phyloP scores from a whole-genome alignment of 1,284 basidiomycete species.

The Sanguinoderma infundibulare region DNA sequence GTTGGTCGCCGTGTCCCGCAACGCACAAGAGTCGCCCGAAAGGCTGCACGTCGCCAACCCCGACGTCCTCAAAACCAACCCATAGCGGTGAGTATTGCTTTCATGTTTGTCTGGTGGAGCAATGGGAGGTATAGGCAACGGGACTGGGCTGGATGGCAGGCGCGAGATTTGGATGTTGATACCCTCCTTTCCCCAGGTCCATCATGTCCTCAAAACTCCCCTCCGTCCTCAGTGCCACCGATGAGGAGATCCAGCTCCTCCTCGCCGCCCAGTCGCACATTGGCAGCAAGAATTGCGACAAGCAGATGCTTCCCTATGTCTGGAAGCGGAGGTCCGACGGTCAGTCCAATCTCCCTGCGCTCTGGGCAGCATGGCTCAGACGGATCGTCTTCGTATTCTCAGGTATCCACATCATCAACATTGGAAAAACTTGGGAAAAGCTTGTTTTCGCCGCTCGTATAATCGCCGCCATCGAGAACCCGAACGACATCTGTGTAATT shows the following conservation, averaged over 20 bases:
- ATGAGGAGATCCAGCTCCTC: slow-evolving; percentile 96
- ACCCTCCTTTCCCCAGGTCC: slow-evolving; percentile 34
- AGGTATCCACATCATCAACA: slow-evolving; percentile 97
- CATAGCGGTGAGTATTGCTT: slow-evolving; percentile 37
- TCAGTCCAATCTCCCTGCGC: slow-evolving; percentile 42
- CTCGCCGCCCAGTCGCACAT: slow-evolving; percentile 97
- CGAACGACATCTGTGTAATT: slow-evolving; percentile 97
- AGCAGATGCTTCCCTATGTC: slow-evolving; percentile 98
- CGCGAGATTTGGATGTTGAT: slow-evolving; percentile 39
- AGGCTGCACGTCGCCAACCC: slow-evolving; percentile 38
- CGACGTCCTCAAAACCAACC: slow-evolving; percentile 40
- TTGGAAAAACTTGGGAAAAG: slow-evolving; percentile 99
- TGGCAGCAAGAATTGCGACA: slow-evolving; percentile 98
- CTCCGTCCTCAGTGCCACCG: slow-evolving; percentile 89
- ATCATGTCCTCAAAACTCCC: slow-evolving; percentile 88
- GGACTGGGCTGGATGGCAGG: slow-evolving; percentile 36
- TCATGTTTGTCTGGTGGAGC: slow-evolving; percentile 28
- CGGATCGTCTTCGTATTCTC: slow-evolving; percentile 16
- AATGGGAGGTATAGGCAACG: slow-evolving; percentile 32
- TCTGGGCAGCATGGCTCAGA: slow-evolving; percentile 19
- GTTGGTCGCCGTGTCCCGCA: slow-evolving; percentile 30
- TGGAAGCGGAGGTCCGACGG: slow-evolving; percentile 97
- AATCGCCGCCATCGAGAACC: slow-evolving; percentile 96
- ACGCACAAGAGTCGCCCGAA: slow-evolving; percentile 35
- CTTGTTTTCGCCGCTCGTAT: slow-evolving; percentile 94